phyloP scores from a whole-genome alignment of 2,329 filamentous ascomycete species.

The Fusarium irregulare region DNA sequence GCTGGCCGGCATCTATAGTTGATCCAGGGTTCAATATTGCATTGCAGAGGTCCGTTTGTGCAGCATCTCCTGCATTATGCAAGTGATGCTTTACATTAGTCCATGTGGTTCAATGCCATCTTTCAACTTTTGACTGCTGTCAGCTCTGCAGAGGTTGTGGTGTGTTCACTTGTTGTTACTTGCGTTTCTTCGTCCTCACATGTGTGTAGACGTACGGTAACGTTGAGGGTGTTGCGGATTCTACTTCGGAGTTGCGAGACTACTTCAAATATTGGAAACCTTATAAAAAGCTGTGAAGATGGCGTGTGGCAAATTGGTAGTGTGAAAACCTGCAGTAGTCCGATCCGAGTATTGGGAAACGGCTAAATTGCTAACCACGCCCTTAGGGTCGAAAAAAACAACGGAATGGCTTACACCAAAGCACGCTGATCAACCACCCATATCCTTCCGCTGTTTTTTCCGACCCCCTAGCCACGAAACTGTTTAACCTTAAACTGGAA shows the following conservation, averaged over 20 bases:
- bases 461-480: not conserved
- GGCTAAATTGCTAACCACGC: not conserved
- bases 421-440: too few relatives aligned
- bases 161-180: not conserved
- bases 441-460: too few relatives aligned
- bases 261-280: not conserved
- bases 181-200: accelerated
- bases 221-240: too few relatives aligned
- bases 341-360: not conserved
- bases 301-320: not conserved
- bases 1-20: too few relatives aligned
- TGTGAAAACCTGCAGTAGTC: not conserved
- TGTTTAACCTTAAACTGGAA: too few relatives aligned
- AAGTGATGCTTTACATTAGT: not conserved
- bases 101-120: not conserved
- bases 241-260: too few relatives aligned
- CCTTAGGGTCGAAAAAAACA: too few relatives aligned
- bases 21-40: too few relatives aligned
- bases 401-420: too few relatives aligned
- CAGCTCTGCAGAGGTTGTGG: not conserved
- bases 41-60: not conserved
- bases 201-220: too few relatives aligned
- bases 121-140: not conserved
- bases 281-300: not conserved
- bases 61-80: not conserved